phyloP scores from a whole-genome alignment of 768 basidiomycete genomes.

The Leccinellum luteum region DNA sequence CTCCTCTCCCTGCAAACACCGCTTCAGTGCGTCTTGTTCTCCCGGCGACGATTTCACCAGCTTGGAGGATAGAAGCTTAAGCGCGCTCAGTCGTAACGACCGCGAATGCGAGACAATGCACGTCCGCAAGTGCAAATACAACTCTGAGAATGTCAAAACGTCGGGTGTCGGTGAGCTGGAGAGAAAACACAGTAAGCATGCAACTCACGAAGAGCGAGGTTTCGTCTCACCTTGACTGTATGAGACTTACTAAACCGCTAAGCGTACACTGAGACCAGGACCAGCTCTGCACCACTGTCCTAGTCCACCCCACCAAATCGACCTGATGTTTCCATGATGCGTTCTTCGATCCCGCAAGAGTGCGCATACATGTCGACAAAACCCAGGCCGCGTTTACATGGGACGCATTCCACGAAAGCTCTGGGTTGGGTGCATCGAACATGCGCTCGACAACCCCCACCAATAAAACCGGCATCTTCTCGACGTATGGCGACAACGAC shows the following conservation, averaged over 20 bases:
- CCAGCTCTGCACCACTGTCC: constrained; percentile 49
- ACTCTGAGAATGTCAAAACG: constrained; percentile 39
- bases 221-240: constrained; percentile 42
- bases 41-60: constrained; percentile 43
- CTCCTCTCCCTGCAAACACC: constrained; percentile 79
- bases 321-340: constrained; percentile 47
- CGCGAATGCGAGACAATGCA: constrained; percentile 74
- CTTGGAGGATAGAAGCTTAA: constrained; percentile 60
- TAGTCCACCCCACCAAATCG: constrained; percentile 51
- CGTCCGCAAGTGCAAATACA: constrained; percentile 51
- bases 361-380: constrained; percentile 56
- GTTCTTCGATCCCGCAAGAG: constrained; percentile 39
- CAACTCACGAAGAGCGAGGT: not conserved
- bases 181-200: not conserved
- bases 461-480: constrained; percentile 41
- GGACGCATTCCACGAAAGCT: constrained; percentile 33
- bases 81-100: constrained; percentile 55
- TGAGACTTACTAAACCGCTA: constrained; percentile 49
- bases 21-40: constrained; percentile 53
- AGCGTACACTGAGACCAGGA: constrained; percentile 56
- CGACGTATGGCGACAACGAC: constrained; percentile 50
- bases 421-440: constrained; percentile 30
- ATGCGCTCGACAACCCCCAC: constrained; percentile 43
- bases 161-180: constrained; percentile 22
- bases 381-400: constrained; percentile 51